These are phyloP conservation scores for Torulaspora delbrueckii DNA, from an alignment of 805 yeast species.

Conservation along the genomic window DNA sequence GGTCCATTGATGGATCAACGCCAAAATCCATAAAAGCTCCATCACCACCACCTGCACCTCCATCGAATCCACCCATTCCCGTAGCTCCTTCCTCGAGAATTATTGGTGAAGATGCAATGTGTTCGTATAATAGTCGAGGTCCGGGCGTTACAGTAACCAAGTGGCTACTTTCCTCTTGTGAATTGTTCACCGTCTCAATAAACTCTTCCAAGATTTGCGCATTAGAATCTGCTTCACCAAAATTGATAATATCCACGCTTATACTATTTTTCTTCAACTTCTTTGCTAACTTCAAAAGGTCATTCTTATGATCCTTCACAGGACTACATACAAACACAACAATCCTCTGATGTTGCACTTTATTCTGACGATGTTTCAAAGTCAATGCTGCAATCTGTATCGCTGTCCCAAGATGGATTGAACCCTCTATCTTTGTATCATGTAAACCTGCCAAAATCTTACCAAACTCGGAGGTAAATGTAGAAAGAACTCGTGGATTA, in stretches of 20 bases:
- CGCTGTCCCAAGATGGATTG: slow-evolving; percentile 67
- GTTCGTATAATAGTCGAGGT: slow-evolving; percentile 76
- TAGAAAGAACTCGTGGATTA: slow-evolving; percentile 81
- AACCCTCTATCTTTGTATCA: slow-evolving; percentile 67
- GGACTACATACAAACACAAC: slow-evolving; percentile 89
- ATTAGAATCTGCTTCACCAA: slow-evolving; percentile 82
- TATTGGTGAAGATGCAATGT: slow-evolving; percentile 69
- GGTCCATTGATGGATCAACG: slow-evolving; percentile 88
- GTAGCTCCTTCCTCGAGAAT: slow-evolving; percentile 55
- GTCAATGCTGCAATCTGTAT: slow-evolving; percentile 92
- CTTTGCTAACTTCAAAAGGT: slow-evolving; percentile 79
- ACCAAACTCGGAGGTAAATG: slow-evolving; percentile 83
- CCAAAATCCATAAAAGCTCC: slow-evolving; percentile 60
- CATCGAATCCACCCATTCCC: slow-evolving; percentile 42
- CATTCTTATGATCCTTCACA: slow-evolving; percentile 57
- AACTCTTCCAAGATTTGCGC: slow-evolving; percentile 76
- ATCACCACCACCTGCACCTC: slow-evolving; percentile 43
- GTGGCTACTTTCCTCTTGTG: slow-evolving; percentile 69
- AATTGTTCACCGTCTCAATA: slow-evolving; percentile 56
- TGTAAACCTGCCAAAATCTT: slow-evolving; percentile 79
- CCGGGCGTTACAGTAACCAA: slow-evolving; percentile 86
- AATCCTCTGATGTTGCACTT: slow-evolving; percentile 84
- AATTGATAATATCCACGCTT: slow-evolving; percentile 83
- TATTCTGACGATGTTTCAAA: slow-evolving; percentile 92
- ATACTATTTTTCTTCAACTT: slow-evolving; percentile 89